These are phyloP conservation scores for Bipolaris oryzae DNA, from an alignment of 2,329 filamentous ascomycete genomes.

Conservation along the genomic window DNA sequence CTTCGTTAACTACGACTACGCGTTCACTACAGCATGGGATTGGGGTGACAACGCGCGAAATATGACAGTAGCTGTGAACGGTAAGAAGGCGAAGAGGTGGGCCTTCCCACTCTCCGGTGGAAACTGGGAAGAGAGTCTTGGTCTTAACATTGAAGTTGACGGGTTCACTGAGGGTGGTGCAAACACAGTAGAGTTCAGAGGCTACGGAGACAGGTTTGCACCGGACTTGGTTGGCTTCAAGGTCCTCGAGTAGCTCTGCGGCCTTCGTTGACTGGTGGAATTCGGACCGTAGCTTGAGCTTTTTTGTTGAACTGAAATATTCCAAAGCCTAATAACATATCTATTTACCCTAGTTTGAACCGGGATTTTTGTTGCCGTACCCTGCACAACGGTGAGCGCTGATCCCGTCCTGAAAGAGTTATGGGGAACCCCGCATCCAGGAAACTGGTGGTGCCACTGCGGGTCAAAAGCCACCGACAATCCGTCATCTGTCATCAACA, in stretches of 20 bases:
- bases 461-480: slow-evolving; percentile 7
- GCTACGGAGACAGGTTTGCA: slow-evolving; percentile 22
- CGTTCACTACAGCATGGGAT: slow-evolving; percentile 44
- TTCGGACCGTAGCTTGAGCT: neutral
- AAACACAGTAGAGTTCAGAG: slow-evolving; percentile 32
- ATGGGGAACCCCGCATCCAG: slow-evolving; percentile 4
- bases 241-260: slow-evolving; percentile 20
- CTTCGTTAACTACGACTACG: slow-evolving; percentile 50
- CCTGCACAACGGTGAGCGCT: neutral
- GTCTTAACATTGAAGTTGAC: slow-evolving; percentile 33
- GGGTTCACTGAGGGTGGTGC: slow-evolving; percentile 32
- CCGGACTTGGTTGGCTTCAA: slow-evolving; percentile 42
- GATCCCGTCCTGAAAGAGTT: neutral
- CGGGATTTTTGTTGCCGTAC: neutral
- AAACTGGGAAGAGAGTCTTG: slow-evolving; percentile 45
- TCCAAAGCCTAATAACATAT: neutral
- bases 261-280: neutral
- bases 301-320: too few species aligned
- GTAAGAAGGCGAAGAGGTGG: slow-evolving; percentile 42
- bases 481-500: neutral
- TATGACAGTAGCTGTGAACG: slow-evolving; percentile 49
- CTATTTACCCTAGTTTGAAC: neutral
- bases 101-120: slow-evolving; percentile 50
- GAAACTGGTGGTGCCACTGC: neutral
- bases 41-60: slow-evolving; percentile 46